phyloP scores from a whole-genome alignment of 108 stramenopile species.

The Aurantiochytrium sp. region DNA sequence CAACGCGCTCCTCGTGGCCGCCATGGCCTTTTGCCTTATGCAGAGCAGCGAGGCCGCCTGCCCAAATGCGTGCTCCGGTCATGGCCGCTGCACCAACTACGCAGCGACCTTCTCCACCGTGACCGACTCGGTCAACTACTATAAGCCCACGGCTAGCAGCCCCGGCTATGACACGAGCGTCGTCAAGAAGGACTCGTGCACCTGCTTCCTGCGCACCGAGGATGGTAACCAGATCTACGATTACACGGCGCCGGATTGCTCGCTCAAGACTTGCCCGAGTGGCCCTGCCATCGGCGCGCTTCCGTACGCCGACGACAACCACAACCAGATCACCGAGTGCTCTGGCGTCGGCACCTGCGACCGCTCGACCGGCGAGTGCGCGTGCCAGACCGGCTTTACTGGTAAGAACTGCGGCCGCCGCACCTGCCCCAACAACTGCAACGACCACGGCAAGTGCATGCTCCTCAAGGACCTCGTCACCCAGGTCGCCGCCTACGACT shows the following conservation, averaged over 20 bases:
- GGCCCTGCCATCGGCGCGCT: conserved; percentile 41
- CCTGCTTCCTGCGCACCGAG: conserved; percentile 60
- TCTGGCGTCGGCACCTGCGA: conserved; percentile 57
- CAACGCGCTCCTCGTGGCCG: not conserved
- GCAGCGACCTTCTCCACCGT: not conserved
- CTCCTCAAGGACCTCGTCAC: conserved; percentile 60
- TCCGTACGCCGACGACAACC: conserved; percentile 40
- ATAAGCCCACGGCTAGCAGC: not conserved
- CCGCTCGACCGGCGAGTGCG: conserved; percentile 47
- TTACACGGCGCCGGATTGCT: conserved; percentile 57
- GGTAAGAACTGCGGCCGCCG: conserved; percentile 53
- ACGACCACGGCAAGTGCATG: conserved; percentile 62
- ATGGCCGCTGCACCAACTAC: conserved; percentile 54
- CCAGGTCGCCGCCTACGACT: conserved; percentile 52
- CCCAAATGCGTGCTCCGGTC: conserved; percentile 62
- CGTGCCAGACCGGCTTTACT: conserved; percentile 52
- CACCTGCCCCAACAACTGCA: conserved; percentile 61
- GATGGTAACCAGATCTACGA: conserved; percentile 57
- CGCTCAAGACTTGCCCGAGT: conserved; percentile 41
- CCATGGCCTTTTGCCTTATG: not conserved
- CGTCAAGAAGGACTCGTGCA: conserved; percentile 62
- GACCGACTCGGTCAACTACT: not conserved
- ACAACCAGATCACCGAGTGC: conserved; percentile 54
- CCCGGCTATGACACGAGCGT: not conserved
- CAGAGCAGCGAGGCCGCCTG: conserved; percentile 34